These are phyloP conservation scores for Solanum chilense DNA, from an alignment of 257 asterid genomes.

Conservation along the genomic window DNA sequence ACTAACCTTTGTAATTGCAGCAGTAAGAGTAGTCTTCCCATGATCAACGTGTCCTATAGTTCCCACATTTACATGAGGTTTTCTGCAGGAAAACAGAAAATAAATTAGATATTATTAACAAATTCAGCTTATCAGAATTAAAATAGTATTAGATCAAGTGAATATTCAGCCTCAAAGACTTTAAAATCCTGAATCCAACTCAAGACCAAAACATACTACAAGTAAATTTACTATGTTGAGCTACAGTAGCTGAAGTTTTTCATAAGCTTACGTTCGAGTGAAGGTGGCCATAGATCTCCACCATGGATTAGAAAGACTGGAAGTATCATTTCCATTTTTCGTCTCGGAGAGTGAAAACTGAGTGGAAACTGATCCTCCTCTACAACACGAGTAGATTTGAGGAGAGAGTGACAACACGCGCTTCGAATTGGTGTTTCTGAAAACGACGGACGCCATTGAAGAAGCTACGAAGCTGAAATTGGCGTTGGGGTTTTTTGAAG, in stretches of 20 bases:
- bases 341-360: slow-evolving; percentile 32
- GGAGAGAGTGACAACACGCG: slow-evolving; percentile 26
- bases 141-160: background rate
- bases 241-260: background rate
- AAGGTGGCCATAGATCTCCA: slow-evolving; percentile 99
- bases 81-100: slow-evolving; percentile 28
- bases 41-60: slow-evolving; percentile 99
- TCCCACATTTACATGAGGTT: slow-evolving; percentile 95
- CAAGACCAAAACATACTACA: background rate
- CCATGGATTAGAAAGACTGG: slow-evolving; percentile 36
- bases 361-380: slow-evolving; percentile 18
- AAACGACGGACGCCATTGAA: slow-evolving; percentile 33
- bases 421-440: slow-evolving; percentile 28
- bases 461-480: background rate
- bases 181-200: background rate
- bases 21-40: slow-evolving; percentile 93
- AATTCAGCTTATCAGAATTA: background rate
- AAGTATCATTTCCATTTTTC: slow-evolving; percentile 26
- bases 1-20: slow-evolving; percentile 83
- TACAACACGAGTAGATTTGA: slow-evolving; percentile 19
- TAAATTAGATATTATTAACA: background rate
- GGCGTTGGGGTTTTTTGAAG: background rate
- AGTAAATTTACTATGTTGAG: background rate
- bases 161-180: background rate
- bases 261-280: slow-evolving; percentile 58